Conservation (phyloP, 225 moss, liverwort and hornwort species). For the Asterella californica region DNA sequence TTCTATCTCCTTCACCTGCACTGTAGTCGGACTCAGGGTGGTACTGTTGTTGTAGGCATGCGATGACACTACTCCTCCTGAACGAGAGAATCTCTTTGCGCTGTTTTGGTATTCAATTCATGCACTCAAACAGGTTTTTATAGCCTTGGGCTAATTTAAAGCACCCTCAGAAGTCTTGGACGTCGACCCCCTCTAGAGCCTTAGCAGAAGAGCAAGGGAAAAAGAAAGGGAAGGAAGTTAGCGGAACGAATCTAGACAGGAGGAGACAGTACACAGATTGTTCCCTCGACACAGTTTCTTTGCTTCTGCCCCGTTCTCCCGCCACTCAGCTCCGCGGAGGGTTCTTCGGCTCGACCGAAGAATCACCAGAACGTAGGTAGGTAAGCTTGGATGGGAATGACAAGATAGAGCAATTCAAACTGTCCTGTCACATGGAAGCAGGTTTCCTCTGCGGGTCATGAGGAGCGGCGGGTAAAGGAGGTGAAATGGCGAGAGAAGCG, state of each 20-base stretch:
- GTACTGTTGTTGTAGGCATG: neutral
- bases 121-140: neutral
- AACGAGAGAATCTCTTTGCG: neutral
- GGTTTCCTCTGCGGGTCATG: neutral
- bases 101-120: slow-evolving; percentile 5
- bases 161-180: neutral
- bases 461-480: slow-evolving; percentile 4
- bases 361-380: neutral
- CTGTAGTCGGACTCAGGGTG: neutral
- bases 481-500: slow-evolving; percentile 4
- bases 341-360: neutral
- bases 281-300: slow-evolving; percentile 4
- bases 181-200: neutral
- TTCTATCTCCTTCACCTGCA: neutral
- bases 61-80: neutral
- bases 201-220: neutral
- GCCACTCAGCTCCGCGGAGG: neutral
- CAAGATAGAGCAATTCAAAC: slow-evolving; percentile 11
- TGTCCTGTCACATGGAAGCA: neutral
- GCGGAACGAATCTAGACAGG: neutral
- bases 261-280: neutral
- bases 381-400: neutral
- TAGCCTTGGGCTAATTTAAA: neutral
- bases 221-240: neutral
- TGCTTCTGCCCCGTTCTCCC: neutral